phyloP scores from a whole-genome alignment of 2,329 filamentous ascomycete species.

The Colletotrichum abscissum region DNA sequence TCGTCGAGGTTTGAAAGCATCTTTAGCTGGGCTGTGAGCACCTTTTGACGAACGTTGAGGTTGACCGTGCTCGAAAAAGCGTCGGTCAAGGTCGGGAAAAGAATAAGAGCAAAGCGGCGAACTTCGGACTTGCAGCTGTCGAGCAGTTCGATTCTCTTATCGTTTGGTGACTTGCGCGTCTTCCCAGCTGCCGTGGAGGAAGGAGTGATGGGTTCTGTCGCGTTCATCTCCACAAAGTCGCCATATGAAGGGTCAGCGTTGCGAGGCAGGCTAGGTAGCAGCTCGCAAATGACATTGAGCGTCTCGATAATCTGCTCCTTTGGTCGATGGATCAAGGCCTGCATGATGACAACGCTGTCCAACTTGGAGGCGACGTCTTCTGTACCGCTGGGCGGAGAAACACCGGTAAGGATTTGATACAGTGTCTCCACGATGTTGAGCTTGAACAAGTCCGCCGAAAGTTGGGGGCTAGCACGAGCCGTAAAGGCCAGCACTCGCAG shows the following conservation, averaged over 20 bases:
- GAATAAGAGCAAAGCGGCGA: slow-evolving; percentile 89
- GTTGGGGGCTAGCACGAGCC: slow-evolving; percentile 85
- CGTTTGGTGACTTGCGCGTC: slow-evolving; percentile 70
- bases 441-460: slow-evolving; percentile 92
- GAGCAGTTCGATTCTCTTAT: slow-evolving; percentile 85
- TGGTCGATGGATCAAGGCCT: slow-evolving; percentile 94
- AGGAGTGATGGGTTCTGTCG: slow-evolving; percentile 53
- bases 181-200: slow-evolving; percentile 54
- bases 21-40: slow-evolving; percentile 94
- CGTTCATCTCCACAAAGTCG: slow-evolving; percentile 57
- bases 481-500: slow-evolving; percentile 91
- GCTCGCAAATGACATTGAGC: slow-evolving; percentile 95
- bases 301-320: slow-evolving; percentile 98
- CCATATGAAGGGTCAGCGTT: slow-evolving; percentile 55
- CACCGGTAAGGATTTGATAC: slow-evolving; percentile 96
- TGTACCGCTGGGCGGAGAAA: slow-evolving; percentile 85
- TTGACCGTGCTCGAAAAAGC: slow-evolving; percentile 99
- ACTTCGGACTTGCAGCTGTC: slow-evolving; percentile 87
- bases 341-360: slow-evolving; percentile 98
- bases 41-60: slow-evolving; percentile 91
- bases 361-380: slow-evolving; percentile 87
- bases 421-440: slow-evolving; percentile 97
- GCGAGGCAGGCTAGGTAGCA: slow-evolving; percentile 80
- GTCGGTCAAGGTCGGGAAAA: slow-evolving; percentile 94
- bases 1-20: slow-evolving; percentile 97